Conservation (phyloP, 495 filamentous ascomycete species). For the Hypoxylon fuscum region DNA sequence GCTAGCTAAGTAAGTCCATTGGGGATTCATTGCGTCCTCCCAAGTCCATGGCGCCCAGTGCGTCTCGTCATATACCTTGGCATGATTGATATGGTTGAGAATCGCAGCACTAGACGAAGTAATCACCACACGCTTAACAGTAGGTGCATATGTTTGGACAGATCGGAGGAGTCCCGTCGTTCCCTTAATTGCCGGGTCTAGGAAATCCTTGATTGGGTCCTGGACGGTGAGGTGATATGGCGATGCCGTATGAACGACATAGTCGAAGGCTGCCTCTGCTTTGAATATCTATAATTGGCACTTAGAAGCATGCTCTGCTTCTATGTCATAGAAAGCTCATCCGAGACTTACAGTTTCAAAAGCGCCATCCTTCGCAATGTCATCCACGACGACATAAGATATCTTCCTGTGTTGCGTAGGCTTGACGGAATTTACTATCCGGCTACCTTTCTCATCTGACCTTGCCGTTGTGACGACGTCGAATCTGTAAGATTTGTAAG, state of each 20-base stretch:
- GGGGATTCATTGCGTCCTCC: conserved; percentile 45
- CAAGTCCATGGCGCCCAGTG: conserved; percentile 50
- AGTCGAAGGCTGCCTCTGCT: conserved; percentile 45
- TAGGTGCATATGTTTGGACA: conserved; percentile 42
- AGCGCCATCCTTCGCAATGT: conserved; percentile 46
- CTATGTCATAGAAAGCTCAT: neutral
- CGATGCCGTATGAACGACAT: conserved; percentile 56
- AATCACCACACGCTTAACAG: conserved; percentile 54
- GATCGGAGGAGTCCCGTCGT: conserved; percentile 53
- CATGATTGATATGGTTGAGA: conserved; percentile 47
- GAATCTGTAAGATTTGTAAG: conserved; percentile 39
- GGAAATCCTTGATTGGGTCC: conserved; percentile 51
- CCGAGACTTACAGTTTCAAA: conserved; percentile 45
- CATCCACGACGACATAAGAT: conserved; percentile 47
- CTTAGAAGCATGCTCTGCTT: neutral
- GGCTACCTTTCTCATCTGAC: conserved; percentile 50
- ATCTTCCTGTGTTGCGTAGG: conserved; percentile 20
- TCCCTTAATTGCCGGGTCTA: conserved; percentile 57
- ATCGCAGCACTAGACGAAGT: conserved; percentile 58
- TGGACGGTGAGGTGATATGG: conserved; percentile 50
- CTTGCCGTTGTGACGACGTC: conserved; percentile 51
- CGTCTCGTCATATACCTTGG: conserved; percentile 51
- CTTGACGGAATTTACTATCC: conserved; percentile 45
- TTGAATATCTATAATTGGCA: conserved; percentile 34
- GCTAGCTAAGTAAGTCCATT: conserved; percentile 49